These are phyloP conservation scores for Chlorella variabilis DNA, from an alignment of 163 green algal genomes.

Conservation along the genomic window DNA sequence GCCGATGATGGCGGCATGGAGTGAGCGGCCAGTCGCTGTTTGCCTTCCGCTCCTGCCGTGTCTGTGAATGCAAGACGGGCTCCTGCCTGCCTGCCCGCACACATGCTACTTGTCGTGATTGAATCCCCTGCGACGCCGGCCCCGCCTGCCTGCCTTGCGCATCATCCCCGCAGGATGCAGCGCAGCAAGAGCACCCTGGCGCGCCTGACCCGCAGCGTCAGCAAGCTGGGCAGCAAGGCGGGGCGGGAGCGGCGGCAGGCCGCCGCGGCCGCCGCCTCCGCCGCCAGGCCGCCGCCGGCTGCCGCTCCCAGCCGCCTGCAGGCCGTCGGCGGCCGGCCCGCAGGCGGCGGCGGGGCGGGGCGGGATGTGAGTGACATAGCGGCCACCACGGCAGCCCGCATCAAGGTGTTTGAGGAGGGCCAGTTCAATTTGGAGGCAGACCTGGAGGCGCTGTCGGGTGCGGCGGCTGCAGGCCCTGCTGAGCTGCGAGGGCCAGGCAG, in stretches of 20 bases:
- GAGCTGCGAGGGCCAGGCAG: no score
- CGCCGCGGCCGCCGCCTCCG: neutral
- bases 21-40: neutral
- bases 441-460: slow-evolving; percentile 38
- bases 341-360: neutral
- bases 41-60: no score
- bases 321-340: neutral
- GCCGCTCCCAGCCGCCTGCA: neutral
- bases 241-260: neutral
- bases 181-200: slow-evolving; percentile 34
- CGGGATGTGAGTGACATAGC: neutral
- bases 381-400: neutral
- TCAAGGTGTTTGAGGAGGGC: slow-evolving; percentile 38
- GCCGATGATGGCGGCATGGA: neutral
- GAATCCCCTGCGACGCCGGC: no score
- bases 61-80: no score
- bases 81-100: no score
- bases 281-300: no score
- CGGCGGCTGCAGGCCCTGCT: neutral
- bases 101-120: no score
- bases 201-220: slow-evolving; percentile 3
- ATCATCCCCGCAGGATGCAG: neutral
- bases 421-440: slow-evolving; percentile 36
- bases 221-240: slow-evolving; percentile 27
- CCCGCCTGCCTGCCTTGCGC: neutral